These are phyloP conservation scores for Protomyces inundatus DNA, from an alignment of 1,139 yeast species.

Conservation along the genomic window DNA sequence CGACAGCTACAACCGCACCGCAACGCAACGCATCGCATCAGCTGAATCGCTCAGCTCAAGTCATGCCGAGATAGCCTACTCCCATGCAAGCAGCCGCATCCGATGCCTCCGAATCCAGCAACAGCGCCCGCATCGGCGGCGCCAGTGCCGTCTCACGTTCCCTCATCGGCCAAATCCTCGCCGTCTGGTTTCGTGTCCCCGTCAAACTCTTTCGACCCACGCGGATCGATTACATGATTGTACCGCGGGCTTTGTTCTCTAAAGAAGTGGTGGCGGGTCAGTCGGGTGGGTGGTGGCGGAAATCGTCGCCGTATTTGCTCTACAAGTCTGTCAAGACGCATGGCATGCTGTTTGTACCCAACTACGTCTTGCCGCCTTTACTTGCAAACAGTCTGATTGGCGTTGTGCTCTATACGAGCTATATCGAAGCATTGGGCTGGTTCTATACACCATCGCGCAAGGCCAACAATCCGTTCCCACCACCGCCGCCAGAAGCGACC, in stretches of 20 bases:
- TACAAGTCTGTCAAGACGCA: constrained; percentile 63
- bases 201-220: constrained; percentile 86
- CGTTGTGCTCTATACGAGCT: constrained; percentile 73
- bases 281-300: constrained; percentile 59
- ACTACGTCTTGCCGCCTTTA: constrained; percentile 77
- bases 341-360: constrained; percentile 86
- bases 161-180: constrained; percentile 67
- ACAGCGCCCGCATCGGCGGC: constrained; percentile 43
- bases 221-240: constrained; percentile 67
- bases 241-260: constrained; percentile 38
- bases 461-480: constrained; percentile 4
- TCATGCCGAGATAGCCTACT: too few relatives aligned
- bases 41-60: too few relatives aligned
- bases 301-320: constrained; percentile 70
- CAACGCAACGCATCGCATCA: too few relatives aligned
- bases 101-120: neutral
- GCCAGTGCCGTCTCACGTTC: constrained; percentile 84
- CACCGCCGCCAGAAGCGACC: constrained; percentile 49
- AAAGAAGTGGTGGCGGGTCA: constrained; percentile 35
- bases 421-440: constrained; percentile 46
- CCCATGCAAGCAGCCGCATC: too few relatives aligned
- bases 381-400: constrained; percentile 80
- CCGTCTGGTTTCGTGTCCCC: constrained; percentile 70
- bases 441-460: constrained; percentile 24
- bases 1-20: too few relatives aligned